Evolutionary conservation across 805 yeast species (phyloP), one percentile per base, ranked within the genome.

Genomic region (Candida incommunis): DNA sequence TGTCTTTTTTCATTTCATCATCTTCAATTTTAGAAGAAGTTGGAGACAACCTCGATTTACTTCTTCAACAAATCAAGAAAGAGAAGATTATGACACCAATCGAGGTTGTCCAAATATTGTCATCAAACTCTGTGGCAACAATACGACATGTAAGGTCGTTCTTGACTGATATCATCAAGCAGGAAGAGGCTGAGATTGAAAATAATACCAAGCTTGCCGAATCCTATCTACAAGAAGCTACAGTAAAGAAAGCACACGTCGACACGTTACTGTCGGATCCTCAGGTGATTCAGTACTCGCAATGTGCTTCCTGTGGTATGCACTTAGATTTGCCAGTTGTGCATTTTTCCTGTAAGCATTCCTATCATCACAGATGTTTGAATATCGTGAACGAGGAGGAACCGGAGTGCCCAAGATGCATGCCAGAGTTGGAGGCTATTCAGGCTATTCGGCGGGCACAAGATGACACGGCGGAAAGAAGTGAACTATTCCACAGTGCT

Each of bases 311-410:
- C 16, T 88, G 96, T 57, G 67, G 72, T 7, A 65, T 71, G 40
- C 70, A 74, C 11, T 63, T 90, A 20, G 94, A 84, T 47, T 69
- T 79, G 37, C 96, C 97, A 0, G 72, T 80, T 2, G 74, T 83
- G 0, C 94, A 84, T 54, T 92, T 90, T 66, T 74, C 77, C 50
- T 92, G 98, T 64, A 71, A 72, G 24, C 98, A 92, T 56, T 76
- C 92, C 2, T 87, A 76, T 57, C 97, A 92, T 57, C 83, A 81
- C 52, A 68, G 81, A 40, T 92, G 98, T 57, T 62, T 86, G 22
- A 69, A 54, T 49, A 59, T 55, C 5, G 54, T 50, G 22, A 45
- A 48, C 7, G 48, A 42, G 15, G 52, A 51, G 21, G 45, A 56
- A 21, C 62, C 58, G 37, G 69, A 65, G 40, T 90, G 97, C 58